These are phyloP conservation scores for Paracoccidioides lutzii DNA, from an alignment of 2,329 filamentous ascomycete species.

Conservation along the genomic window DNA sequence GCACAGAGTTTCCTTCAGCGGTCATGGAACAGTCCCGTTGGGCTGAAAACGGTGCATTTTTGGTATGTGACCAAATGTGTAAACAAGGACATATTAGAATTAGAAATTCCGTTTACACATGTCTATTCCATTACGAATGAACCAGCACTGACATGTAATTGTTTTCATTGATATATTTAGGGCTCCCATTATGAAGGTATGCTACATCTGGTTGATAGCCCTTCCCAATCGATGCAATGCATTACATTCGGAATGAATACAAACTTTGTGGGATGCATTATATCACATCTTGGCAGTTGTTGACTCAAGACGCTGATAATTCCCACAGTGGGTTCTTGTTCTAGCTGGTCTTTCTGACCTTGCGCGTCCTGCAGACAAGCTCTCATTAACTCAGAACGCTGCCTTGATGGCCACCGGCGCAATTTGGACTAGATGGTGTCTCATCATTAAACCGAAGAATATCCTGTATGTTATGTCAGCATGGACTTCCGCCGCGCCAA, in stretches of 20 bases:
- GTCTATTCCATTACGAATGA: neutral
- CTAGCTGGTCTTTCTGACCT: constrained; percentile 87
- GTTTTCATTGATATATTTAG: constrained; percentile 31
- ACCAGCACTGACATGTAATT: neutral
- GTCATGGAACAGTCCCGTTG: constrained; percentile 72
- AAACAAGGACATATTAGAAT: too few relatives aligned
- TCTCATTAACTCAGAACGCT: constrained; percentile 83
- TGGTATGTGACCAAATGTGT: constrained; percentile 45
- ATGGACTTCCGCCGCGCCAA: neutral
- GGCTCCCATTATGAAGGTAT: constrained; percentile 85
- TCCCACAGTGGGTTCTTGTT: constrained; percentile 69
- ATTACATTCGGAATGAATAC: neutral
- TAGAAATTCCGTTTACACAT: neutral
- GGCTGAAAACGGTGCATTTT: constrained; percentile 92
- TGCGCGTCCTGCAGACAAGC: constrained; percentile 76
- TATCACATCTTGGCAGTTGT: neutral
- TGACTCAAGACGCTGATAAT: neutral
- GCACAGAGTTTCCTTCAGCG: constrained; percentile 50
- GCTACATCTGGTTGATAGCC: constrained; percentile 5
- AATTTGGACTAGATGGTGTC: constrained; percentile 98
- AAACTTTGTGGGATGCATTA: neutral
- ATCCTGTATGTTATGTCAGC: constrained; percentile 49
- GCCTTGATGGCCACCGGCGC: constrained; percentile 80
- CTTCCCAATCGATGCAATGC: neutral
- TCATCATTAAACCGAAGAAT: constrained; percentile 92